phyloP scores from a whole-genome alignment of 768 basidiomycete species.

The Gymnopilus dilepis region DNA sequence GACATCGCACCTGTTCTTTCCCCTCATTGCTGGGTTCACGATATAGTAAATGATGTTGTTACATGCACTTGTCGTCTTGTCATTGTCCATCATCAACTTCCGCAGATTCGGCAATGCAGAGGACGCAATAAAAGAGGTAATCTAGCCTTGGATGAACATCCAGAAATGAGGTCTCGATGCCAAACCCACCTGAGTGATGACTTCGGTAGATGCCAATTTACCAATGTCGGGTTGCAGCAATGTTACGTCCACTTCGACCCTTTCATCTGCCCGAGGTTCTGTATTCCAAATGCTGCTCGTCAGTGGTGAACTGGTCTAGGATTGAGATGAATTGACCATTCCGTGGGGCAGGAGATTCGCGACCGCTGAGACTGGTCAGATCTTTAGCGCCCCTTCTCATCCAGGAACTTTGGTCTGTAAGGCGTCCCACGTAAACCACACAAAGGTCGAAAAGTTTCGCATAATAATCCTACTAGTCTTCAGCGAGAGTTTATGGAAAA shows the following conservation, averaged over 20 bases:
- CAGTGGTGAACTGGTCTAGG: slow-evolving; percentile 2
- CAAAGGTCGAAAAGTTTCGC: slow-evolving; percentile 84
- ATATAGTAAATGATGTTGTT: slow-evolving; percentile 87
- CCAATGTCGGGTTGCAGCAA: slow-evolving; percentile 42
- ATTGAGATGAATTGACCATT: slow-evolving; percentile 43
- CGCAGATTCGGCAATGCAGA: slow-evolving; percentile 77
- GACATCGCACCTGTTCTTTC: slow-evolving; percentile 65
- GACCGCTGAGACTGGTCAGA: slow-evolving; percentile 61
- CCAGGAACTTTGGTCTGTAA: slow-evolving; percentile 80
- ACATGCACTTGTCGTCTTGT: slow-evolving; percentile 80
- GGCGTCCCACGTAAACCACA: slow-evolving; percentile 73
- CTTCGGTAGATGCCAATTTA: slow-evolving; percentile 44
- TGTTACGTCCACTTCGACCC: slow-evolving; percentile 49
- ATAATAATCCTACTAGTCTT: slow-evolving; percentile 69
- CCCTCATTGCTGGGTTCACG: slow-evolving; percentile 79
- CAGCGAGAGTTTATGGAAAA: not conserved
- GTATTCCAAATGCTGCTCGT: slow-evolving; percentile 25
- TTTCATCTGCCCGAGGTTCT: slow-evolving; percentile 60
- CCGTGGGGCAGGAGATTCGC: slow-evolving; percentile 71
- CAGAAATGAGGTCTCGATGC: not conserved
- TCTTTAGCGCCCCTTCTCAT: slow-evolving; percentile 74
- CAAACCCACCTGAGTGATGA: slow-evolving; percentile 49
- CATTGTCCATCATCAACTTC: slow-evolving; percentile 81
- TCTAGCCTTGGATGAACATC: slow-evolving; percentile 45
- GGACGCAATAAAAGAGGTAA: slow-evolving; percentile 72